Conservation (phyloP, 768 basidiomycete genomes). For the Galerina sulciceps region DNA sequence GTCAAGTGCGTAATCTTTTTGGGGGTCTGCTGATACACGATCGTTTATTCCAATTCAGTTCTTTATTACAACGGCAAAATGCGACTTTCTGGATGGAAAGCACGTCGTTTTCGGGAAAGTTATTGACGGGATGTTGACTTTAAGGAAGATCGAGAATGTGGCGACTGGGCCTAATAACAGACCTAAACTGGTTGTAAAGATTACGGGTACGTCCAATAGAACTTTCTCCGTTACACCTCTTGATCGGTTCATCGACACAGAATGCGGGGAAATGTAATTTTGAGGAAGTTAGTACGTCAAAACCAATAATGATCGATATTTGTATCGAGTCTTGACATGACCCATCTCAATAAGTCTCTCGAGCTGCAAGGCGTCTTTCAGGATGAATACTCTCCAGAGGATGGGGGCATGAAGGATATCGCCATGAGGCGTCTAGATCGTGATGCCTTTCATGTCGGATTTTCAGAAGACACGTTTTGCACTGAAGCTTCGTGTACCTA, state of each 20-base stretch:
- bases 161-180: conserved; percentile 89
- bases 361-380: no score
- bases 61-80: conserved; percentile 95
- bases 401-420: no score
- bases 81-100: conserved; percentile 94
- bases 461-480: no score
- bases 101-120: conserved; percentile 94
- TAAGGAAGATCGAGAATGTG: conserved; percentile 96
- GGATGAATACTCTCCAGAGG: no score
- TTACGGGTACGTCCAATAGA: conserved; percentile 64
- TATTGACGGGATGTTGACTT: conserved; percentile 91
- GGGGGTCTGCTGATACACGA: not conserved
- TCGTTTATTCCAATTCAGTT: conserved; percentile 58
- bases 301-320: not conserved
- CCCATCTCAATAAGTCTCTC: no score
- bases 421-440: no score
- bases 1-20: conserved; percentile 55
- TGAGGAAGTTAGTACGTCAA: conserved; percentile 11
- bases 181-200: conserved; percentile 87
- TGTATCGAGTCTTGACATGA: no score
- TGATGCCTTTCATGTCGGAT: no score
- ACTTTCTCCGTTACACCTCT: not conserved
- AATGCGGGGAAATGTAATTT: conserved; percentile 63
- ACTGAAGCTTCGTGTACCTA: no score
- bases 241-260: conserved; percentile 27